A percentile compares a stretch with the other conserved stretches of the same genome.
Evolutionary conservation across 2,329 filamentous ascomycete species (phyloP).

Genomic region (Diaporthe nobilis): DNA sequence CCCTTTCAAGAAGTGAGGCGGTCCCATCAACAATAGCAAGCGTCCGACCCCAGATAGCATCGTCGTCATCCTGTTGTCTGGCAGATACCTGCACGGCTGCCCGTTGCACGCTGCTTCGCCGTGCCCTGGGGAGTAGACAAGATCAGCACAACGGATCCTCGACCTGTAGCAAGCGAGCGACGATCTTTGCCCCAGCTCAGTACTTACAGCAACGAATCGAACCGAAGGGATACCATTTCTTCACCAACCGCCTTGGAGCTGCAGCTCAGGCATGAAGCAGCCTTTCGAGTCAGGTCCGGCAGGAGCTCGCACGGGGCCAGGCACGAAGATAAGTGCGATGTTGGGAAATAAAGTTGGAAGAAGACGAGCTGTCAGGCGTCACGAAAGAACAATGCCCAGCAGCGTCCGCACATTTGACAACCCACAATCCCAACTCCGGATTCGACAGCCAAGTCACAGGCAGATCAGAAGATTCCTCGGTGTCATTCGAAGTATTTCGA

Average conservation of each 20-base stretch:
- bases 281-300: constrained; percentile 21
- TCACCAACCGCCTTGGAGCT: constrained; percentile 18
- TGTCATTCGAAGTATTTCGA: constrained; percentile 30
- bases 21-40: not conserved
- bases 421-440: constrained; percentile 24
- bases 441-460: constrained; percentile 14
- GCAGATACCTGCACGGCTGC: not conserved
- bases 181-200: not conserved
- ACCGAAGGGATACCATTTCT: constrained; percentile 31
- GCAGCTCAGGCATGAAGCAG: constrained; percentile 29
- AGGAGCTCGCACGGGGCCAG: constrained; percentile 6
- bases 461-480: not conserved
- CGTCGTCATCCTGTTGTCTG: not conserved
- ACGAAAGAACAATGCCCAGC: constrained; percentile 19
- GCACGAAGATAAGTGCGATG: constrained; percentile 7
- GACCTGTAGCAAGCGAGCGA: not conserved
- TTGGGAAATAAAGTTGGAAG: constrained; percentile 19
- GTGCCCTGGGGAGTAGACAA: not conserved
- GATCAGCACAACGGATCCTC: constrained; percentile 19
- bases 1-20: not conserved
- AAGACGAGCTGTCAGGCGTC: constrained; percentile 23
- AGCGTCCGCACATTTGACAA: constrained; percentile 20
- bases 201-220: constrained; percentile 28
- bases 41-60: not conserved
- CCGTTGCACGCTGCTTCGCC: not conserved